Evolutionary conservation across 2,329 filamentous ascomycete species (phyloP), one percentile per base, ranked within the genome.

Genomic region (Domatiomyces catenatus): DNA sequence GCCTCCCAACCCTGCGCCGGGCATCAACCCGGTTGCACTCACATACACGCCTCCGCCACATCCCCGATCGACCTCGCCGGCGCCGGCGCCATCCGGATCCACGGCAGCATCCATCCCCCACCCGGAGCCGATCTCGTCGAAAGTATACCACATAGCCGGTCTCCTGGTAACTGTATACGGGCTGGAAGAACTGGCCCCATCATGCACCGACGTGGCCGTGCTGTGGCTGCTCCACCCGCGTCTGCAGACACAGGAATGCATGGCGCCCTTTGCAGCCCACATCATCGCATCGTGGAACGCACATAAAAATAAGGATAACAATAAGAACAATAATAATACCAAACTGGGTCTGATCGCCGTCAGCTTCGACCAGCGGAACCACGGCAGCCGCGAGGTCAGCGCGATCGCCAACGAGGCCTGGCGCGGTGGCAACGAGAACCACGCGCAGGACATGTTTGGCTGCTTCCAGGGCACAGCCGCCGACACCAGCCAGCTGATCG

Each of bases 161-260:
- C 79, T 95, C 49, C 73, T 84, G 8, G 79, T 84, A 47, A 84
- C 86, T 53, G 74, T 94, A 52, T 89, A 89, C 66, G 89, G 90
- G 17, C 76, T 94, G 1, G 69, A 80, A 26, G 86, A 94, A 62
- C 74, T 94, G 0, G 71, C 79, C 1, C n/a, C 63, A 12, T 67
- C 73, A 12, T 69, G 74, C 2, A 66, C 64, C 4, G 68, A 72
- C 28, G 70, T 94, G 36, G 81, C 87, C 20, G 86, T 84, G 60
- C 76, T 96, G n/a, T 95, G 89, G 86, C 80, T 96, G 10, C 77
- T 95, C 17, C 88, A 96, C 63, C 86, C 86, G 2, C 79, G 92
- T 20, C 74, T 83, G 0, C 75, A 81, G 49, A 78, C 72, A 0
- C 81, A 84, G 62, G 77, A 79, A 50, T 76, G 76, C 55, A 95